These are phyloP conservation scores for Sarcocystis neurona DNA, from an alignment of 169 alveolate genomes.

Conservation along the genomic window DNA sequence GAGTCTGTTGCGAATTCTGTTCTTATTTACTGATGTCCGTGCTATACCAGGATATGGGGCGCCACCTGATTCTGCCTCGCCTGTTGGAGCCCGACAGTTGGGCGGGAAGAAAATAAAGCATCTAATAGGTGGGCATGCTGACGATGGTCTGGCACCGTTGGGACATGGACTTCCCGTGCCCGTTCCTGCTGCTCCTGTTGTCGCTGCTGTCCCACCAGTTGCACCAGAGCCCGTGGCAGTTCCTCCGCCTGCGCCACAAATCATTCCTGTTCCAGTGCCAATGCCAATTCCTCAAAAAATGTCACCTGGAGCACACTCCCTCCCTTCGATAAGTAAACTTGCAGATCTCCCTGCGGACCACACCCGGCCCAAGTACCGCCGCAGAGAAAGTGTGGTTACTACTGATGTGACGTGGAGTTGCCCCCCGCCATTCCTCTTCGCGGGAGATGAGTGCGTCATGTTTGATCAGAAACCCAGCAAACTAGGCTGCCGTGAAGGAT, in stretches of 20 bases:
- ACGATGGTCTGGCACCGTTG: not conserved
- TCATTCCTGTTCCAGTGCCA: not conserved
- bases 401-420: slow-evolving; percentile 33
- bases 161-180: slow-evolving; percentile 19
- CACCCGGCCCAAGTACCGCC: slow-evolving; percentile 29
- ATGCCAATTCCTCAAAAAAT: not conserved
- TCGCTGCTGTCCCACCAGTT: too few relatives aligned
- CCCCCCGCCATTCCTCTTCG: slow-evolving; percentile 16
- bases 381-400: slow-evolving; percentile 36
- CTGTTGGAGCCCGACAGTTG: not conserved
- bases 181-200: too few relatives aligned
- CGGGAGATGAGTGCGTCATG: slow-evolving; percentile 52
- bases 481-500: slow-evolving; percentile 52
- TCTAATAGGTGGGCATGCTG: not conserved
- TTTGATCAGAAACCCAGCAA: slow-evolving; percentile 51
- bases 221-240: not conserved
- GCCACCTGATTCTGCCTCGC: too few relatives aligned
- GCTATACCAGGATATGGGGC: too few relatives aligned
- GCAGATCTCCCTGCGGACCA: slow-evolving; percentile 26
- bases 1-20: too few relatives aligned
- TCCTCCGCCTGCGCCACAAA: not conserved
- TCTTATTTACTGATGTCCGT: too few relatives aligned
- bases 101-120: not conserved
- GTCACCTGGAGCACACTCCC: not conserved
- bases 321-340: not conserved